Percentiles rank a stretch among this genome's conserved stretches.
phyloP scores from a whole-genome alignment of 192 early-diverging fungal genomes.

The Umbelopsis sp. region DNA sequence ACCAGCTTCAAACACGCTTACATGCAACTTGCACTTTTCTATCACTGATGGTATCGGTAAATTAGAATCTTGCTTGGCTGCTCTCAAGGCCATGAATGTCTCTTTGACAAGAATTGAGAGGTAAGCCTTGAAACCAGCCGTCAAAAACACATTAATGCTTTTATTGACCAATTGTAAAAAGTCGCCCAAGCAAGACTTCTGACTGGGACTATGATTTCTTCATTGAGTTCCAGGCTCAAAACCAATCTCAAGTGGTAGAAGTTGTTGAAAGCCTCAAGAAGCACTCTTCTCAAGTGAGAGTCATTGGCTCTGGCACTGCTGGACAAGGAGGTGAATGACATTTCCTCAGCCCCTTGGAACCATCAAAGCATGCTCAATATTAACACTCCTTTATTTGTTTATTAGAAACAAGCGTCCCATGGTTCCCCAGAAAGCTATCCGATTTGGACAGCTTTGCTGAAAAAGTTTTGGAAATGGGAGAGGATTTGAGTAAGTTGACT shows the following conservation, averaged over 20 bases:
- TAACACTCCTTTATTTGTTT: background rate
- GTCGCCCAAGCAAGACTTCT: constrained; percentile 77
- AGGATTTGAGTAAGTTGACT: constrained; percentile 64
- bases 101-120: constrained; percentile 96
- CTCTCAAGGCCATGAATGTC: constrained; percentile 70
- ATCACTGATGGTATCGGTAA: constrained; percentile 85
- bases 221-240: constrained; percentile 81
- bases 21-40: constrained; percentile 63
- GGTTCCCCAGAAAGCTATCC: constrained; percentile 93
- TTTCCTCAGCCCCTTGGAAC: constrained; percentile 19
- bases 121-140: constrained; percentile 35
- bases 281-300: constrained; percentile 71
- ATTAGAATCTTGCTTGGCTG: constrained; percentile 79
- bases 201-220: constrained; percentile 92
- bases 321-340: constrained; percentile 40
- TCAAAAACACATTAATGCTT: background rate
- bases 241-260: constrained; percentile 59
- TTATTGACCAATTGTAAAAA: constrained; percentile 11
- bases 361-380: background rate
- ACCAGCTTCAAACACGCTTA: constrained; percentile 13
- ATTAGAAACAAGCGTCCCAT: constrained; percentile 62
- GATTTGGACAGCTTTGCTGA: constrained; percentile 94
- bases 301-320: constrained; percentile 57
- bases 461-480: constrained; percentile 91
- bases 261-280: constrained; percentile 66